These are phyloP conservation scores for Nemania sp. DNA, from an alignment of 2,329 filamentous ascomycete genomes.

Conservation along the genomic window DNA sequence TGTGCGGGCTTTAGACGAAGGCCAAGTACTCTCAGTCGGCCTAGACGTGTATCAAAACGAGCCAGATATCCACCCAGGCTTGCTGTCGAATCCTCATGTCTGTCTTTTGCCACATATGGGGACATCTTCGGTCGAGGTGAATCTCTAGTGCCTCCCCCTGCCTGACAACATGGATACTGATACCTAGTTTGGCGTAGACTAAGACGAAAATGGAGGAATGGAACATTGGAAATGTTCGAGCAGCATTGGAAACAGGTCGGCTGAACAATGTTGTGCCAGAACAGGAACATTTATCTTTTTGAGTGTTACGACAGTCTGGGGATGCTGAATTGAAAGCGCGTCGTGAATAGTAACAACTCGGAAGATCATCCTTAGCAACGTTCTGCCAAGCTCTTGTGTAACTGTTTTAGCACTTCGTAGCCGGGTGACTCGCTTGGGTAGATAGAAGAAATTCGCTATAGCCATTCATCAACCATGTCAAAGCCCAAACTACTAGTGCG, in stretches of 20 bases:
- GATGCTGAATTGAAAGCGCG: too few species aligned
- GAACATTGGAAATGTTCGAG: constrained; percentile 4
- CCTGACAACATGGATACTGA: too few species aligned
- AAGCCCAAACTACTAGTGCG: not conserved
- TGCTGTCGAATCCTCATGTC: constrained; percentile 70
- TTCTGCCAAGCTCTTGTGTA: too few species aligned
- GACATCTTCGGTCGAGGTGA: constrained; percentile 64
- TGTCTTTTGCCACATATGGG: constrained; percentile 70
- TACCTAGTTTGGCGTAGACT: constrained; percentile 45
- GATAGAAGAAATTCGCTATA: too few species aligned
- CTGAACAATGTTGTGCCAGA: not conserved
- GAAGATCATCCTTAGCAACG: too few species aligned
- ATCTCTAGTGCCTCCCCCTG: too few species aligned
- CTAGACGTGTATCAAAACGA: constrained; percentile 85
- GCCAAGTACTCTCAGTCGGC: constrained; percentile 70
- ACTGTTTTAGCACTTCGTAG: too few species aligned
- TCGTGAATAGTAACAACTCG: too few species aligned
- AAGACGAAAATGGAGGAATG: constrained; percentile 68
- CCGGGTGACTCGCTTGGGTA: too few species aligned
- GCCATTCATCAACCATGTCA: not conserved
- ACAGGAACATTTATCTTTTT: not conserved
- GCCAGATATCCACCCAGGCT: constrained; percentile 72
- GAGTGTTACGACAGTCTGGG: too few species aligned
- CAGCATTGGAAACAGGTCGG: not conserved
- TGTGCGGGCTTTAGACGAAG: constrained; percentile 70